Percentiles rank a stretch among this genome's conserved stretches.
phyloP scores from a whole-genome alignment of 1,284 basidiomycete species.

The Coniophora puteana region DNA sequence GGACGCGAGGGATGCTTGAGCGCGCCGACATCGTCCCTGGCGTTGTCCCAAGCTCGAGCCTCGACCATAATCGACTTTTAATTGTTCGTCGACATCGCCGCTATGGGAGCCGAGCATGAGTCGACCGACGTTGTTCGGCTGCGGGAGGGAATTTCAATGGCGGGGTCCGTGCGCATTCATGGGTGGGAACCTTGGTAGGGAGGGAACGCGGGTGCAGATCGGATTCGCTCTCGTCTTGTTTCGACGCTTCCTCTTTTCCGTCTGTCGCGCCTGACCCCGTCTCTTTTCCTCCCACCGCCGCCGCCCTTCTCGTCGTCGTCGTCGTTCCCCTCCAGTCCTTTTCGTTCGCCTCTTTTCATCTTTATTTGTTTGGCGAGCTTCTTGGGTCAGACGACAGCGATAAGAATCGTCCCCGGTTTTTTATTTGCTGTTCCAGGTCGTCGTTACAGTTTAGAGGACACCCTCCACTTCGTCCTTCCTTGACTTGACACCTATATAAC shows the following conservation, averaged over 20 bases:
- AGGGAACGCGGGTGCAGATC: slow-evolving; percentile 9
- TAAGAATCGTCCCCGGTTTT: slow-evolving; percentile 19
- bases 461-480: too few species aligned
- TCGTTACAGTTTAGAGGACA: too few species aligned
- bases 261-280: slow-evolving; percentile 14
- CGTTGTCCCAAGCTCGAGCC: too few species aligned
- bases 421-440: too few species aligned
- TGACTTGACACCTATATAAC: slow-evolving; percentile 39
- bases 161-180: slow-evolving; percentile 23
- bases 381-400: too few species aligned
- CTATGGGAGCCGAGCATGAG: too few species aligned
- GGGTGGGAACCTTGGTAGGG: slow-evolving; percentile 19
- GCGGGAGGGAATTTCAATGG: too few species aligned
- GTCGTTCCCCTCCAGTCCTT: not conserved
- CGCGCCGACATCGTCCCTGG: too few species aligned
- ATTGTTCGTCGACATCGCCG: too few species aligned
- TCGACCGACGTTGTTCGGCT: too few species aligned
- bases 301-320: slow-evolving; percentile 1
- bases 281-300: not conserved
- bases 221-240: slow-evolving; percentile 13
- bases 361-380: slow-evolving; percentile 15
- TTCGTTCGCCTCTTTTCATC: slow-evolving; percentile 3
- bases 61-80: too few species aligned
- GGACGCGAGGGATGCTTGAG: too few species aligned
- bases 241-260: slow-evolving; percentile 14